A percentile compares a stretch with the other conserved stretches of the same genome.
phyloP scores from a whole-genome alignment of 129 eudicot species.

The Apium graveolens region DNA sequence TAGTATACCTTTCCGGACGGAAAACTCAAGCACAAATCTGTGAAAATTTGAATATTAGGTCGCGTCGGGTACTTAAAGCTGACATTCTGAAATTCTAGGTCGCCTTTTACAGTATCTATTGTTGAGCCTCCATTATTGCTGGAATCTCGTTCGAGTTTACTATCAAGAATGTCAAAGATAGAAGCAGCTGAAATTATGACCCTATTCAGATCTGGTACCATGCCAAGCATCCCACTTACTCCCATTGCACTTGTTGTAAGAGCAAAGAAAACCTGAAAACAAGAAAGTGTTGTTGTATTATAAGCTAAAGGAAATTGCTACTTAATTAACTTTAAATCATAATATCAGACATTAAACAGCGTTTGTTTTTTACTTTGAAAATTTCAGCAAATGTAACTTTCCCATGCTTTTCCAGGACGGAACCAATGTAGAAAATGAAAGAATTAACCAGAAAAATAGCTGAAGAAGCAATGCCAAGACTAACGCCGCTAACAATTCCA shows the following conservation, averaged over 20 bases:
- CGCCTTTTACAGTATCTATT: slow-evolving; percentile 51
- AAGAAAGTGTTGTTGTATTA: not conserved
- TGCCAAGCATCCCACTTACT: slow-evolving; percentile 42
- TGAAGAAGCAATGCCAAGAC: slow-evolving; percentile 33
- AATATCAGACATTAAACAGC: not conserved
- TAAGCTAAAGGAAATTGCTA: not conserved
- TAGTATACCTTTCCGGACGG: slow-evolving; percentile 50
- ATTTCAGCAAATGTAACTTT: slow-evolving; percentile 38
- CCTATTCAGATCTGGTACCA: slow-evolving; percentile 54
- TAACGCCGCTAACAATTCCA: slow-evolving; percentile 39
- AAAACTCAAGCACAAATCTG: slow-evolving; percentile 48
- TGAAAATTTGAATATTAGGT: slow-evolving; percentile 57
- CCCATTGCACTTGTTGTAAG: slow-evolving; percentile 56
- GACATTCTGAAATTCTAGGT: slow-evolving; percentile 56
- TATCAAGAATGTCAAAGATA: slow-evolving; percentile 54
- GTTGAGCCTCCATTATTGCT: slow-evolving; percentile 52
- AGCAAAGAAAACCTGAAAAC: slow-evolving; percentile 71
- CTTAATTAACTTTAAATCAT: not conserved
- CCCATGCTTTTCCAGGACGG: slow-evolving; percentile 37
- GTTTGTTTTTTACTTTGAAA: slow-evolving; percentile 26
- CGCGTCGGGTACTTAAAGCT: slow-evolving; percentile 74
- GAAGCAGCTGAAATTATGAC: slow-evolving; percentile 69
- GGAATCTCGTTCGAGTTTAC: slow-evolving; percentile 57
- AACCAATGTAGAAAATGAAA: slow-evolving; percentile 50
- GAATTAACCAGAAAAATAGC: slow-evolving; percentile 29